Percentiles rank a stretch among this genome's conserved stretches.
phyloP scores from a whole-genome alignment of 306 rosid species.

The Begonia loranthoides region DNA sequence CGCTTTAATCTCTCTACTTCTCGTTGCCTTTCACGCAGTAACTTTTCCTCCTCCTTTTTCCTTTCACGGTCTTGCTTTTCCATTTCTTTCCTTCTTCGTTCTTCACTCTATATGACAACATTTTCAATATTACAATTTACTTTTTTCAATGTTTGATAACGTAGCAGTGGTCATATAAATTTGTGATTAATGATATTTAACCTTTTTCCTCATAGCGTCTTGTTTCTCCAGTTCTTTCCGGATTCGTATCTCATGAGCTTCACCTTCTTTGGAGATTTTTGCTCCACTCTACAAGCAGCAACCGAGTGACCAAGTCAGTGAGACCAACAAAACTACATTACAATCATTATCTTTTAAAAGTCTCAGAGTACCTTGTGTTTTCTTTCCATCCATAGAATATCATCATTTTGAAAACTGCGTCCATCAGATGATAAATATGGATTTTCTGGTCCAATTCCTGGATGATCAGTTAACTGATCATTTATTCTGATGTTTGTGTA shows the following conservation, averaged over 20 bases:
- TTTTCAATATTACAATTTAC: constrained; percentile 10
- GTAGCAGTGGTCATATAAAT: too few relatives aligned
- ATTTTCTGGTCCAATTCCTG: constrained; percentile 43
- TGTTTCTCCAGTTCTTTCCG: constrained; percentile 92
- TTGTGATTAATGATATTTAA: constrained; percentile 13
- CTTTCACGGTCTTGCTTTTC: constrained; percentile 93
- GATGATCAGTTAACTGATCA: constrained; percentile 45
- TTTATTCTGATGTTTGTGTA: constrained; percentile 28
- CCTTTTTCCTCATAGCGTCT: constrained; percentile 85
- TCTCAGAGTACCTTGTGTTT: constrained; percentile 65
- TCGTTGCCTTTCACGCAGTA: constrained; percentile 79
- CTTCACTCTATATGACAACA: constrained; percentile 51
- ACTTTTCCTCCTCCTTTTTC: constrained; percentile 87
- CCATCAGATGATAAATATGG: constrained; percentile 38
- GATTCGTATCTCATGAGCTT: constrained; percentile 69
- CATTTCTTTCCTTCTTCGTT: constrained; percentile 70
- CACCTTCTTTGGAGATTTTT: constrained; percentile 58
- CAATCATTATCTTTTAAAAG: neutral
- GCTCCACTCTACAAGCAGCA: constrained; percentile 47
- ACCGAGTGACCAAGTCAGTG: neutral
- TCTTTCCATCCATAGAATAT: constrained; percentile 46
- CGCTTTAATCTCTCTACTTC: constrained; percentile 86
- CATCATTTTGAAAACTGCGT: constrained; percentile 32
- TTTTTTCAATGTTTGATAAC: too few relatives aligned
- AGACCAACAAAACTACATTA: too few relatives aligned